Evolutionary conservation across 31 red algal species (phyloP), one percentile per base, ranked within the genome.

Genomic region (Endocladia muricata): DNA sequence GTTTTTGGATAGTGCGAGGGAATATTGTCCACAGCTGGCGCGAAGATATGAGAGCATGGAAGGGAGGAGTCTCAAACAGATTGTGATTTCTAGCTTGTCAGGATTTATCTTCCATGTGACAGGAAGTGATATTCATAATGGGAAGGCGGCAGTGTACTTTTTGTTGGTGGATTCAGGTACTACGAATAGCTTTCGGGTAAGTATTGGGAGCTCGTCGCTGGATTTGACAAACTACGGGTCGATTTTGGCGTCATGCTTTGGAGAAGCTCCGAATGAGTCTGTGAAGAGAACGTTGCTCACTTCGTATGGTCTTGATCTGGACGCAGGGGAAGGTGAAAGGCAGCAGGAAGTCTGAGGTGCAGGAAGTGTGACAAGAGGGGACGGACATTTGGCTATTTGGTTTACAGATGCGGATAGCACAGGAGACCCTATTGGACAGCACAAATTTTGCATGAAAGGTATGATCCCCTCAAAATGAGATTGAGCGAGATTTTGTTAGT

Each of bases 41-140:
- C n/a, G 61, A 25, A 60, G 76, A 8, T 61, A 65, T 41, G 57
- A 61, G 57, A 61, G 76, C 76, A 33, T 47, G n/a, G 76, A 79
- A 23, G 76, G 76, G 9, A 67, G 41, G 60, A 79, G 61, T 41
- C 61, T 79, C 43, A 60, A 51, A 3, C 76, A 79, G 40, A 54
- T 68, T 30, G 61, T 79, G 22, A 68, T 79, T 47, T 79, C 76
- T 2, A 61, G 57, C n/a, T 41, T 79, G 3, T 79, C 76, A 25
- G 76, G 76, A n/a, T 61, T 79, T 43, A 79, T 79, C 61, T 79
- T 79, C n/a, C 76, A 79, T 34, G 76, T 79, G 3, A 79, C 76
- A 22, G 76, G 76, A 28, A 79, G 61, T 41, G 76, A 79, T 39
- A 63, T 79, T 35, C 61, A 79, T 44, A 79, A 79, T 55, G 76